A percentile compares a stretch with the other conserved stretches of the same genome.
Conservation (phyloP, 352 stramenopile genomes). For the Pythium pyrilobum region DNA sequence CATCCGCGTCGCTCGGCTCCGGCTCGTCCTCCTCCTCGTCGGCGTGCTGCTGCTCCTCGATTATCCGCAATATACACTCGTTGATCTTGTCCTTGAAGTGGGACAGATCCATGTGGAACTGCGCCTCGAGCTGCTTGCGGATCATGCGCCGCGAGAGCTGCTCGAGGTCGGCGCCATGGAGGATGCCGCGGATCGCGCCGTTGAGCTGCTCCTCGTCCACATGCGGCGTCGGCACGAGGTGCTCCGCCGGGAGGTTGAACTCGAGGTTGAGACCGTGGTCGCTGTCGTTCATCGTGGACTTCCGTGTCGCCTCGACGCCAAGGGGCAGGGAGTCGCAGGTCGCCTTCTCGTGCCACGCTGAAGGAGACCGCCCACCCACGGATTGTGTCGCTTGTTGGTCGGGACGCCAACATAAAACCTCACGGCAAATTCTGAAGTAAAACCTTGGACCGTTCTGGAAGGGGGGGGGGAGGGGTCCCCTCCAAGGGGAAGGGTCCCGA, state of each 20-base stretch:
- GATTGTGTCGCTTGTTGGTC: neutral
- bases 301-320: neutral
- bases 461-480: too few species aligned
- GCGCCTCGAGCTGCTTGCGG: slow-evolving; percentile 76
- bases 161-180: slow-evolving; percentile 76
- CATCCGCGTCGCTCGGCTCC: slow-evolving; percentile 30
- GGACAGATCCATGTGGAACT: slow-evolving; percentile 75
- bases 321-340: neutral
- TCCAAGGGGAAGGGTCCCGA: too few species aligned
- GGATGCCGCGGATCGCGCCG: slow-evolving; percentile 70
- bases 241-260: slow-evolving; percentile 42
- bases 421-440: too few species aligned
- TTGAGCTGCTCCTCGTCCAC: slow-evolving; percentile 62
- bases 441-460: too few species aligned
- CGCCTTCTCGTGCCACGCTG: slow-evolving; percentile 7
- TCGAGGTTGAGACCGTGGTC: slow-evolving; percentile 47
- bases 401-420: too few species aligned
- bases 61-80: slow-evolving; percentile 69
- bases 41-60: slow-evolving; percentile 69
- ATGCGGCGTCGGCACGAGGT: slow-evolving; percentile 21
- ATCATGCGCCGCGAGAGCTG: slow-evolving; percentile 85
- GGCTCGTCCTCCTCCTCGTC: slow-evolving; percentile 54
- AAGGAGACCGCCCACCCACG: neutral
- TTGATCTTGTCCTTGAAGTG: slow-evolving; percentile 85
- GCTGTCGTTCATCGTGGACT: slow-evolving; percentile 53